Evolutionary conservation across 2,329 filamentous ascomycete genomes (phyloP).

Genomic region (Polytolypa hystricis): DNA sequence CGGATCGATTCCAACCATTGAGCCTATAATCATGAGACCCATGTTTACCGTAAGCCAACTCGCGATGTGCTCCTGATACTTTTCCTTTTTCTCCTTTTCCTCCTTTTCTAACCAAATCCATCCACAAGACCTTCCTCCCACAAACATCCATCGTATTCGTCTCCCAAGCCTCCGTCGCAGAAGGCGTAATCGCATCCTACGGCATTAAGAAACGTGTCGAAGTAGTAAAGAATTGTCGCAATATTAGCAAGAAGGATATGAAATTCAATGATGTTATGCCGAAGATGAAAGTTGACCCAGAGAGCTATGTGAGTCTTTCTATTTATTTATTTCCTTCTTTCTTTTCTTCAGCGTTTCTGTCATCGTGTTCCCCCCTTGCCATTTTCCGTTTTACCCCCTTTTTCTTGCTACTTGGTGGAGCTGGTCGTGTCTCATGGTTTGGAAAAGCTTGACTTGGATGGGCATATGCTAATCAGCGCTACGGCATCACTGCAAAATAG

Average conservation of each 20-base stretch:
- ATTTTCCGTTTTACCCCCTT: neutral
- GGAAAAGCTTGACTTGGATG: too few species aligned
- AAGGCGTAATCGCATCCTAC: constrained; percentile 59
- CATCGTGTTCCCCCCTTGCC: neutral
- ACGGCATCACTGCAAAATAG: constrained; percentile 21
- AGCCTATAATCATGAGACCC: constrained; percentile 70
- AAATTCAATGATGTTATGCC: constrained; percentile 77
- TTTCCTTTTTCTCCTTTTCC: neutral
- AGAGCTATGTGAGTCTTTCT: constrained; percentile 54
- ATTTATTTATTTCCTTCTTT: constrained; percentile 4
- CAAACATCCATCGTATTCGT: constrained; percentile 71
- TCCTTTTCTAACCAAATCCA: neutral
- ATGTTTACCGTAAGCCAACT: constrained; percentile 57
- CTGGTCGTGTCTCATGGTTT: neutral
- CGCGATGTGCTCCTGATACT: neutral
- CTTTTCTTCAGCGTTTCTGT: neutral
- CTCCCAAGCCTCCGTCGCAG: constrained; percentile 57
- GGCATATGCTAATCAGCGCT: neutral
- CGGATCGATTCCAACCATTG: constrained; percentile 74
- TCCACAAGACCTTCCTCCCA: constrained; percentile 49
- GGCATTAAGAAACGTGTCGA: constrained; percentile 69
- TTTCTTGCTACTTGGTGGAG: constrained; percentile 11
- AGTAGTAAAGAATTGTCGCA: constrained; percentile 64
- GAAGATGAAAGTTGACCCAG: constrained; percentile 82
- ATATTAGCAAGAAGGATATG: constrained; percentile 75